These are phyloP conservation scores for Ustilago sp. DNA, from an alignment of 1,284 basidiomycete species.

Conservation along the genomic window DNA sequence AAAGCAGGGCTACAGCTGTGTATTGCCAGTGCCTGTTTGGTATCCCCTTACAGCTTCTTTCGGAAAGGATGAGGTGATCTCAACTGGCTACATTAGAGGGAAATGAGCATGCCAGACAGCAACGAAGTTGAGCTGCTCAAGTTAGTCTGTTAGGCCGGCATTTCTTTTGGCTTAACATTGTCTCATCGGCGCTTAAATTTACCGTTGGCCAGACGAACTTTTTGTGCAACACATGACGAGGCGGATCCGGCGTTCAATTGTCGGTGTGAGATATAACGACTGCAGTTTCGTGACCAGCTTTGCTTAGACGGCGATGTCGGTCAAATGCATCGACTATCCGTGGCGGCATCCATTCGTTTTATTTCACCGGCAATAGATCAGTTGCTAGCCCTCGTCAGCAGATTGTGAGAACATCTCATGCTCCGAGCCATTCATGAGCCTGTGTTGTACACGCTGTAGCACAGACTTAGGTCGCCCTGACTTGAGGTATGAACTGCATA, in stretches of 20 bases:
- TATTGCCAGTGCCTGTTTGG: too few relatives aligned
- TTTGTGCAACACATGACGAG: background rate
- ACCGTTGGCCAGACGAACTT: conserved; percentile 6
- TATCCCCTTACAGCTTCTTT: too few relatives aligned
- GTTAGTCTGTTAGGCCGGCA: background rate
- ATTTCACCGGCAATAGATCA: background rate
- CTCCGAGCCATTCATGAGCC: background rate
- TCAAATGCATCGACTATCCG: background rate
- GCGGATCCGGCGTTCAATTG: background rate
- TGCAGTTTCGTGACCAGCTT: background rate
- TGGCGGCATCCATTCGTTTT: background rate
- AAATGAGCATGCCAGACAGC: background rate
- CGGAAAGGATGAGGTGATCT: too few relatives aligned
- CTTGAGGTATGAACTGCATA: too few relatives aligned
- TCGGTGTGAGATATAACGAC: background rate
- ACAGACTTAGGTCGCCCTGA: too few relatives aligned
- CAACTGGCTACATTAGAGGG: too few relatives aligned
- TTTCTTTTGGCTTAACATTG: background rate
- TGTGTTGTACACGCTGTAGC: too few relatives aligned
- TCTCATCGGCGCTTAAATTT: conserved; percentile 26
- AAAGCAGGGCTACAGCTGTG: too few relatives aligned
- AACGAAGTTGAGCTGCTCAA: background rate
- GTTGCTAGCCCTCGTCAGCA: background rate
- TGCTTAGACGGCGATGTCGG: background rate
- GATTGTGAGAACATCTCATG: background rate